A percentile compares a stretch with the other conserved stretches of the same genome.
Conservation (phyloP, 257 asterid species). For the Fraxinus pennsylvanica region DNA sequence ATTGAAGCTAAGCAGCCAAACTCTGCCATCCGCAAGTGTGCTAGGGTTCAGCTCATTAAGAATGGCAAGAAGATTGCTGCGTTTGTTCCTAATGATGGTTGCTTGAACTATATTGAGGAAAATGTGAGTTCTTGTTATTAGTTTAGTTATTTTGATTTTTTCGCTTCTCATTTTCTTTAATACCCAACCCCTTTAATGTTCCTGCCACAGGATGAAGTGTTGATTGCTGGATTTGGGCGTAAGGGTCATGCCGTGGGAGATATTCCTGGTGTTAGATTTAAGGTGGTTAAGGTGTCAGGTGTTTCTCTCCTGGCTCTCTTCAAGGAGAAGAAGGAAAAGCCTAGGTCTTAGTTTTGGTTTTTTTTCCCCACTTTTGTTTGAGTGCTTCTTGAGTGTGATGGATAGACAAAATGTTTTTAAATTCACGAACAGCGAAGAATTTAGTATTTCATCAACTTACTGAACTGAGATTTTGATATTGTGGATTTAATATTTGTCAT, state of each 20-base stretch:
- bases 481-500: not conserved
- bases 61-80: constrained; percentile 87
- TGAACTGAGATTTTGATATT: constrained; percentile 28
- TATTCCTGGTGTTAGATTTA: constrained; percentile 82
- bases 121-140: constrained; percentile 42
- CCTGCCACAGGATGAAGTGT: constrained; percentile 63
- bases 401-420: constrained; percentile 5
- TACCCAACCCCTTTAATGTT: not conserved
- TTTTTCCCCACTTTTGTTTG: not conserved
- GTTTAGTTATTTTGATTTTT: not conserved
- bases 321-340: constrained; percentile 75
- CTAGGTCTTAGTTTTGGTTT: constrained; percentile 47
- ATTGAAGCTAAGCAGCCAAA: constrained; percentile 86
- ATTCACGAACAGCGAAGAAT: constrained; percentile 28
- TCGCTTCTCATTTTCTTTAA: not conserved
- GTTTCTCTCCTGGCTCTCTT: constrained; percentile 72
- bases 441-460: constrained; percentile 15
- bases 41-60: constrained; percentile 78
- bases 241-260: constrained; percentile 87
- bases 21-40: constrained; percentile 83
- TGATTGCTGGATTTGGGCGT: constrained; percentile 88
- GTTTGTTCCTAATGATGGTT: constrained; percentile 81
- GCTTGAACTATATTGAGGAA: constrained; percentile 74
- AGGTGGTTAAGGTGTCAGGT: constrained; percentile 86
- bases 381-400: constrained; percentile 13